A percentile compares a stretch with the other conserved stretches of the same genome.
phyloP scores from a whole-genome alignment of 352 stramenopile genomes.

The Globisporangium acanthophoron region DNA sequence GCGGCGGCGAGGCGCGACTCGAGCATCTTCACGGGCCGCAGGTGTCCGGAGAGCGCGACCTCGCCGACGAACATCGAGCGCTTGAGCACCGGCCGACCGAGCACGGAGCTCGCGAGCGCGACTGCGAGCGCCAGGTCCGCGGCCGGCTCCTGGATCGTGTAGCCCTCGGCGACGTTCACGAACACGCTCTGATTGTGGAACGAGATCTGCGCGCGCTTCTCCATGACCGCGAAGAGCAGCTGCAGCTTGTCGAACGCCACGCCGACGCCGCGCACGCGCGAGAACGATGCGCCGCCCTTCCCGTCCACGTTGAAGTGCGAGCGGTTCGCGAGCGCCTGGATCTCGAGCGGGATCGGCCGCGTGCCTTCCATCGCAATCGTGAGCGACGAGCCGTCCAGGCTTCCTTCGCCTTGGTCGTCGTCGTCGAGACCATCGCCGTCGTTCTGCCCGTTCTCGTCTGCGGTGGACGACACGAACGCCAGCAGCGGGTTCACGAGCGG shows the following conservation, averaged over 20 bases:
- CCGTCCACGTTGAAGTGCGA: conserved; percentile 36
- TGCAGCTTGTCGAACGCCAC: conserved; percentile 88
- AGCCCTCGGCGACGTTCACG: conserved; percentile 83
- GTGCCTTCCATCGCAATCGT: conserved; percentile 93
- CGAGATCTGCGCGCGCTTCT: conserved; percentile 84
- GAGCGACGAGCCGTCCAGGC: conserved; percentile 77
- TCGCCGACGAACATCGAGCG: conserved; percentile 73
- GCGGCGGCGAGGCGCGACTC: conserved; percentile 70
- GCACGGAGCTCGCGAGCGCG: conserved; percentile 64
- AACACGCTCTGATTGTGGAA: conserved; percentile 80
- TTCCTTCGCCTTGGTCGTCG: conserved; percentile 5
- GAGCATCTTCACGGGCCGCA: conserved; percentile 82
- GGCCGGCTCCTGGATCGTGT: conserved; percentile 75
- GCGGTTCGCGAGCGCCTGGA: conserved; percentile 89
- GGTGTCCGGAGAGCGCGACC: conserved; percentile 67
- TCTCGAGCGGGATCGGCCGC: conserved; percentile 91
- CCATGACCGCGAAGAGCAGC: conserved; percentile 94
- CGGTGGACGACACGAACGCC: conserved; percentile 63
- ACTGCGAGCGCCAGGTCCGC: conserved; percentile 75
- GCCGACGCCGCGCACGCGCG: conserved; percentile 65
- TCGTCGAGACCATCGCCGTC: conserved; percentile 18
- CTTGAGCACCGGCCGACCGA: conserved; percentile 43
- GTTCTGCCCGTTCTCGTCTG: conserved; percentile 19
- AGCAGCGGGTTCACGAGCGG: conserved; percentile 74
- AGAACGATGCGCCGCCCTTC: conserved; percentile 28